Base-by-base conservation (phyloP, 176 grass and related monocot genomes). In the Zea luxurians region DNA sequence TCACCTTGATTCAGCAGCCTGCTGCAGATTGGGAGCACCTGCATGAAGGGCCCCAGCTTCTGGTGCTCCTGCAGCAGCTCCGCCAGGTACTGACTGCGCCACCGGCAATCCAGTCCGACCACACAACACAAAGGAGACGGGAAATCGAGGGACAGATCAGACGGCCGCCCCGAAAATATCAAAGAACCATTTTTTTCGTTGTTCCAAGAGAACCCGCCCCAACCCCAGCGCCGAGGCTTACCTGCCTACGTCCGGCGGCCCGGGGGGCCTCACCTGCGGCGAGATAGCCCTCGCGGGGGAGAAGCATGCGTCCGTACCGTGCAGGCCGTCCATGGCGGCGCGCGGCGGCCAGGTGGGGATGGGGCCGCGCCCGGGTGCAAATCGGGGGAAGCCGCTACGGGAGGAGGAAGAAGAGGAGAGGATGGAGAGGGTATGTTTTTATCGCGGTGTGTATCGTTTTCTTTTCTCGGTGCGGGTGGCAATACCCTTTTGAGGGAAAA, bases 1-100 rank as follows among this genome's bases (percentile, higher is more conserved):
- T 83, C 21, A 89, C 93, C 93, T 87, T 93, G 86, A 80, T 78
- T 81, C 49, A 97, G 46, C 75, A 97, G 76, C 62, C 76, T 89
- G 84, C 86, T 93, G 85, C 91, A 97, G 81, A 88, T 86, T 74
- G 93, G 93, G 54, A 97, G 89, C 77, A 97, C 88, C 83, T 97
- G 88, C 88, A 91, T 82, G 88, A 97, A 97, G 21, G 93, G 91
- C 20, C 89, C 93, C 11, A 97, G 86, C 82, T 93, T 97, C 65
- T 93, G 88, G 65, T 91, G 84, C 86, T 97, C 93, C 64, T 88
- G 88, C 61, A 97, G 66, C 85, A 97, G 48, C 84, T 97, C 88
- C 80, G 91, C 76, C 80, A 97, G 79, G 82, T 97, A 97, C 66
- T 89, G 88, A 70, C 93, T 97, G 87, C 74, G 47, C 42, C 84